Percentiles rank a stretch among this genome's conserved stretches.
phyloP scores from a whole-genome alignment of 2,329 filamentous ascomycete species.

The Elsinoe necatrix region DNA sequence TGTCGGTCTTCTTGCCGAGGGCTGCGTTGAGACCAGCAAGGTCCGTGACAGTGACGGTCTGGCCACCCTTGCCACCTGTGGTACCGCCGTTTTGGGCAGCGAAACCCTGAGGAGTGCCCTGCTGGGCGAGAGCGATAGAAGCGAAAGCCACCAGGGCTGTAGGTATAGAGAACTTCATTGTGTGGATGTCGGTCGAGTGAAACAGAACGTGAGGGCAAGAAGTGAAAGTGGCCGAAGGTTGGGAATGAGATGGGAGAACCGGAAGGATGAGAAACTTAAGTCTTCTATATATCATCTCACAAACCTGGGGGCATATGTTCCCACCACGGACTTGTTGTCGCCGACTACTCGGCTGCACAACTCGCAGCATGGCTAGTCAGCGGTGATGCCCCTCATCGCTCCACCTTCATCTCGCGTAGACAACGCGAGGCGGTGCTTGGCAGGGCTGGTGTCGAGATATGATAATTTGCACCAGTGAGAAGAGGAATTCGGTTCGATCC shows the following conservation, averaged over 20 bases:
- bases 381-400: slow-evolving; percentile 6
- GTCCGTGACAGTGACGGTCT: slow-evolving; percentile 39
- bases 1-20: slow-evolving; percentile 24
- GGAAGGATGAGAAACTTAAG: not conserved
- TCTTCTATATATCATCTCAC: not conserved
- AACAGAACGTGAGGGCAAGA: not conserved
- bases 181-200: not conserved
- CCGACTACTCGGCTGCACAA: not conserved
- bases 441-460: not conserved
- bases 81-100: slow-evolving; percentile 30
- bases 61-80: slow-evolving; percentile 40
- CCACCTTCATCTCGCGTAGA: slow-evolving; percentile 14
- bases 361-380: slow-evolving; percentile 1
- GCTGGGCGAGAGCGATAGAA: slow-evolving; percentile 20
- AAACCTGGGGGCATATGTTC: not conserved
- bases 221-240: not conserved
- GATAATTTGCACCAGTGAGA: slow-evolving; percentile 11
- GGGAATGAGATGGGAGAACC: not conserved
- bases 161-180: slow-evolving; percentile 4
- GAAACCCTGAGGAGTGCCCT: slow-evolving; percentile 21
- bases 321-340: slow-evolving; percentile 1
- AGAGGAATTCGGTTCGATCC: not conserved
- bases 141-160: slow-evolving; percentile 23
- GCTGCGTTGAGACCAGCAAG: slow-evolving; percentile 36
- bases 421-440: slow-evolving; percentile 6